Base-by-base conservation (phyloP, 352 stramenopile species). In the Pythium scleroteichum region DNA sequence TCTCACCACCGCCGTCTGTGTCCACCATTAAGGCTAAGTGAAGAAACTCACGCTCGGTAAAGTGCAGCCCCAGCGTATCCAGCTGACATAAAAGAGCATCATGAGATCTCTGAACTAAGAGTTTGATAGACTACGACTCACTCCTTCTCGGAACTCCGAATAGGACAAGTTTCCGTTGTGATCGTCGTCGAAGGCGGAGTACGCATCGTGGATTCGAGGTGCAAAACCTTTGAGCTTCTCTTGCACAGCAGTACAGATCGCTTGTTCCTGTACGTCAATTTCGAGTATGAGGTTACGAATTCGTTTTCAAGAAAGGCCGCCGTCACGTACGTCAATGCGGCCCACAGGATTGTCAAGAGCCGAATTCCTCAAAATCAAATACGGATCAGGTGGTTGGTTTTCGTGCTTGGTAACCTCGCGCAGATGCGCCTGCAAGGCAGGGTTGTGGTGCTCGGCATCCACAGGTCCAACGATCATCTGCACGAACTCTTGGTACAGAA, bases 81-180 rank as follows among this genome's bases (percentile, higher is more conserved):
- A 87, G 66, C 77, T 87, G 32, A 41, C 48, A 49, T 19, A 19
- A 45, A 49, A 4, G 13, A 20, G n/a, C n/a, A n/a, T n/a, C n/a
- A n/a, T 16, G 16, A 40, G 2, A 42, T 39, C 24, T 44, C 10
- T 2, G 64, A 29, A 56, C 5, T 9, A 26, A 6, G 0, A 20
- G 27, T 3, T n/a, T 5, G 27, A 47, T 8, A 16, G 19, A 57
- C 2, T n/a, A 33, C 57, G 9, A 51, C 56, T 48, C 35, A 87
- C 77, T 27, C 78, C 78, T 19, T 78, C 62, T 14, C 67, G 71
- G 52, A 85, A 71, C 53, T 85, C 78, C 13, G 53, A 35, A 27
- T 84, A 85, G 20, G 78, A 87, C 17, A 87, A 27, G 3, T 75
- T 82, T 10, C 78, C 78, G 9, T 65, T 78, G 41, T 84, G 75